phyloP scores from a whole-genome alignment of 108 stramenopile species.

The Cyclostephanos invisitatus region DNA sequence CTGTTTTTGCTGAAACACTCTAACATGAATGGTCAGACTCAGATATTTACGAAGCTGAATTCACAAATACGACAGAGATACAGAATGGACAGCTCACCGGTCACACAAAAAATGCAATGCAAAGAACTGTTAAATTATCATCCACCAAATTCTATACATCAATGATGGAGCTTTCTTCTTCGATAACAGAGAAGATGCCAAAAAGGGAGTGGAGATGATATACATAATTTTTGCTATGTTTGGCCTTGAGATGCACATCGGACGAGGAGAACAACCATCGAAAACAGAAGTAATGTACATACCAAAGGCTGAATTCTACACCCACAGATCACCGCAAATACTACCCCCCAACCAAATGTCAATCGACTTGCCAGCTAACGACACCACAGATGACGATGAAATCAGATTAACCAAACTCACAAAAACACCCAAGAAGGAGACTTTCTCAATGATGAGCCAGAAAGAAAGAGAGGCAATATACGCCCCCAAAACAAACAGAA shows the following conservation, averaged over 20 bases:
- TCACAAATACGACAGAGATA: neutral
- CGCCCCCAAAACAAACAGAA: neutral
- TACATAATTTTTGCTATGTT: neutral
- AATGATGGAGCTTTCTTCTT: constrained; percentile 22
- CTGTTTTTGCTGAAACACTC: constrained; percentile 14
- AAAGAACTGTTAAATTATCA: neutral
- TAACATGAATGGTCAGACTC: constrained; percentile 4
- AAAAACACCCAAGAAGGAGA: neutral
- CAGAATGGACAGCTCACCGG: neutral
- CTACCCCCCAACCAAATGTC: no score
- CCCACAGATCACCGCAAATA: no score
- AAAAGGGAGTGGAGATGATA: constrained; percentile 5
- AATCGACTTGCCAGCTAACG: neutral
- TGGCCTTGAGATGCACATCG: constrained; percentile 9
- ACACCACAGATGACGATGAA: neutral
- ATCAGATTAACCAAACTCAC: constrained; percentile 1
- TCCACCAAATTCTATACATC: constrained; percentile 17
- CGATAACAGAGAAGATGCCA: neutral
- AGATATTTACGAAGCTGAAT: constrained; percentile 5
- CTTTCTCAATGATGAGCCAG: neutral
- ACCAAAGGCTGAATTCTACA: neutral
- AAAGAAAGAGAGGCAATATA: neutral
- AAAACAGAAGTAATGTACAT: constrained; percentile 19
- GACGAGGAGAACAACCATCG: neutral
- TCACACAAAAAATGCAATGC: neutral